phyloP scores from a whole-genome alignment of 306 rosid species.

The Cucumis melo region DNA sequence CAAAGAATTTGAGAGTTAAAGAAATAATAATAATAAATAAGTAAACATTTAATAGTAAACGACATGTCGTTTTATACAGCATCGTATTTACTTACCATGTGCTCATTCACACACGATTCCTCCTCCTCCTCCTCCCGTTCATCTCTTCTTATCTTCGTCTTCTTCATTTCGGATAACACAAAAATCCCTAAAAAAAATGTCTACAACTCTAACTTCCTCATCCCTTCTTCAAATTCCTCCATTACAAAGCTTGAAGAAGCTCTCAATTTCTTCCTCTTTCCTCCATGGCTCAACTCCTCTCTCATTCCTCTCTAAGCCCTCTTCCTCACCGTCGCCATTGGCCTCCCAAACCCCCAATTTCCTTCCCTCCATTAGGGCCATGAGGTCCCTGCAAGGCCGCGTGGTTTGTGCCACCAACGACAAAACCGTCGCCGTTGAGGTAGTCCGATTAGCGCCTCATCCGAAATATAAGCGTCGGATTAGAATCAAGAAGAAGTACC shows the following conservation, averaged over 20 bases:
- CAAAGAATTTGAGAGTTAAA: too few relatives aligned
- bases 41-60: not conserved
- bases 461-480: slow-evolving; percentile 80
- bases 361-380: slow-evolving; percentile 45
- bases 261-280: slow-evolving; percentile 26
- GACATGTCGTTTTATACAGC: not conserved
- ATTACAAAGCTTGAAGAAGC: slow-evolving; percentile 29
- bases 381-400: slow-evolving; percentile 62
- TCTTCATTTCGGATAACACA: not conserved
- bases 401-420: slow-evolving; percentile 61
- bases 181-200: slow-evolving; percentile 7
- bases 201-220: slow-evolving; percentile 26
- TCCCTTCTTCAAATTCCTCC: slow-evolving; percentile 55
- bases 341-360: slow-evolving; percentile 14
- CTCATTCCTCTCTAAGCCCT: slow-evolving; percentile 35
- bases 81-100: not conserved
- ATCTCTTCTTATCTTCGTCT: slow-evolving; percentile 5
- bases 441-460: slow-evolving; percentile 70
- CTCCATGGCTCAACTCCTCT: slow-evolving; percentile 42
- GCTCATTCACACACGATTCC: not conserved
- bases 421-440: slow-evolving; percentile 85
- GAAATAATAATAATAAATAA: too few relatives aligned
- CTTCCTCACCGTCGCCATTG: slow-evolving; percentile 25
- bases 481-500: slow-evolving; percentile 94
- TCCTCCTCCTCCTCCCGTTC: not conserved